Evolutionary conservation across 257 asterid genomes (phyloP), one percentile per base, ranked within the genome.

Genomic region (Nicotiana attenuata): DNA sequence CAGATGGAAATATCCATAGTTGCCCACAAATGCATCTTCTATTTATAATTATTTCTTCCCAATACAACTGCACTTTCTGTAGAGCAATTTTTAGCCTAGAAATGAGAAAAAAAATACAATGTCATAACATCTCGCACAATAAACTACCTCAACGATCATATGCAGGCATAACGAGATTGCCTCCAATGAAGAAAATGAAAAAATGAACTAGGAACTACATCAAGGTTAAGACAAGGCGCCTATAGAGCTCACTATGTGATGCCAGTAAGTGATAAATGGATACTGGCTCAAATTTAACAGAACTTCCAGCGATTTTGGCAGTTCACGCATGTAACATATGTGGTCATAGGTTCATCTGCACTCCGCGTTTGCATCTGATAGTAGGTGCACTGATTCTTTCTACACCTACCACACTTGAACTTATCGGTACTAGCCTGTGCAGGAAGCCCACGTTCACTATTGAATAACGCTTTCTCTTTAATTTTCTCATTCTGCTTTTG

Each of bases 261-360:
- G 16, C 66, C 66, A 60, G 31, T 20, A 60, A 60, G 5, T 22
- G 31, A 20, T 50, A 14, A 14, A 24, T 50, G 79, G 61, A 24
- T 33, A 50, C 41, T 45, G n/a, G 38, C 60, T 73, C 24, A 15
- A 24, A 24, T 15, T 47, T 47, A 73, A 50, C 79, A 84, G 80
- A 96, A 96, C 88, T 94, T 96, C 99, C 99, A 96, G 67, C 88
- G 97, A 26, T 96, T 89, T 28, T 84, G 83, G 79, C 99, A 96
- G 95, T 92, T 93, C 20, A 94, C 98, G 31, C 99, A 96, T 0
- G 99, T 96, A 1, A 96, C 98, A 11, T 82, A 96, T 3, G 98
- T 96, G 5, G 99, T 96, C 99, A 96, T 96, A 3, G 99, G 99
- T 84, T 96, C 99, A 33, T 96, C 99, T 1, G 99, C 99, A 89